Evolutionary conservation across 1,284 basidiomycete species (phyloP).

Genomic region (Ceratobasidium sp.): DNA sequence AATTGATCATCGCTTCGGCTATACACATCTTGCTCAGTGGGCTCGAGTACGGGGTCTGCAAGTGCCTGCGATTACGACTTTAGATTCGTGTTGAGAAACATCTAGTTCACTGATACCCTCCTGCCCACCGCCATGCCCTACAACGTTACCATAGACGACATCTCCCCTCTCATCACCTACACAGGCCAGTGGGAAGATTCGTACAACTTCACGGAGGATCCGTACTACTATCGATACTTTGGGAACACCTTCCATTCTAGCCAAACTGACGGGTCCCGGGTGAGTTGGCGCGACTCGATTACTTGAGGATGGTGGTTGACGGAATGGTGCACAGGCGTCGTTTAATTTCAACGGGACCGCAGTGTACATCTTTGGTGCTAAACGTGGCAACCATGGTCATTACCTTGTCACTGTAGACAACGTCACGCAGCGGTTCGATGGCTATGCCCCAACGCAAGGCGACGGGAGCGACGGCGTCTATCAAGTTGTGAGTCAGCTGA

Average conservation of each 20-base stretch:
- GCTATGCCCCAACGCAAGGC: constrained; percentile 19
- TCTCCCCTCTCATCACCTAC: constrained; percentile 33
- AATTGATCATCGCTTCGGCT: too few relatives aligned
- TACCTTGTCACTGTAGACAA: constrained; percentile 36
- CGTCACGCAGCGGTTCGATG: constrained; percentile 26
- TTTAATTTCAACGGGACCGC: constrained; percentile 33
- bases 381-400: constrained; percentile 33
- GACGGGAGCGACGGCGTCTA: constrained; percentile 35
- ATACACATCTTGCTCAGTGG: too few relatives aligned
- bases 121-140: constrained; percentile 24
- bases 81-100: too few relatives aligned
- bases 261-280: constrained; percentile 30
- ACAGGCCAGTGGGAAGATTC: constrained; percentile 21
- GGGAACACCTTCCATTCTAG: constrained; percentile 31
- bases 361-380: constrained; percentile 37
- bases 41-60: too few relatives aligned
- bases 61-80: too few relatives aligned
- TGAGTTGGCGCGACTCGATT: neutral
- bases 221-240: constrained; percentile 25
- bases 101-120: neutral
- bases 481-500: constrained; percentile 9
- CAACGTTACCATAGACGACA: constrained; percentile 33
- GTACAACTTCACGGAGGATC: constrained; percentile 11
- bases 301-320: neutral
- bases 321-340: neutral